A percentile compares a stretch with the other conserved stretches of the same genome.
Evolutionary conservation across 352 stramenopile genomes (phyloP).

Genomic region (Pythium myriotylum): DNA sequence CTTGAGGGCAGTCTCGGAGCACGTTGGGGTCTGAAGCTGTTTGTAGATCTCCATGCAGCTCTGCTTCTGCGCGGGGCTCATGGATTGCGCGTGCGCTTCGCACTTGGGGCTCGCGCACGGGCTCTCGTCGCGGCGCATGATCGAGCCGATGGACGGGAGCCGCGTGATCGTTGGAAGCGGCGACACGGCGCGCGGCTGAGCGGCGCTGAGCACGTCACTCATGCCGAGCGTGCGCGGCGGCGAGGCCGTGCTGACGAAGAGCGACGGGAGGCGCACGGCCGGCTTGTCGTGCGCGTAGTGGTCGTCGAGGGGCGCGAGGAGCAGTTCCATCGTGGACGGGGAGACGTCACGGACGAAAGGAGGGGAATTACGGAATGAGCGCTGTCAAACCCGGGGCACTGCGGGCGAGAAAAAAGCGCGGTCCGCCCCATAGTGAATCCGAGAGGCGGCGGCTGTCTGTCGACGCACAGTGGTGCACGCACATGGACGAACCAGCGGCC

Average conservation of each 20-base stretch:
- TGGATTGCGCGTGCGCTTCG: conserved; percentile 21
- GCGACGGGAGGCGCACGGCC: conserved; percentile 49
- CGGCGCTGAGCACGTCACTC: conserved; percentile 60
- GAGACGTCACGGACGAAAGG: background rate
- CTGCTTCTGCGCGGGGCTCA: conserved; percentile 64
- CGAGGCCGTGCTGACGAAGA: conserved; percentile 47
- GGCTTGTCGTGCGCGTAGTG: conserved; percentile 30
- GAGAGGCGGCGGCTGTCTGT: conserved; percentile 21
- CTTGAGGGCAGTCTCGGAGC: conserved; percentile 35
- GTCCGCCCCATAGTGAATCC: conserved; percentile 22
- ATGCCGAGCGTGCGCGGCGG: conserved; percentile 56
- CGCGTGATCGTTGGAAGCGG: conserved; percentile 43
- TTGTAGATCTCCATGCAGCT: conserved; percentile 65
- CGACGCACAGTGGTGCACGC: conserved; percentile 9
- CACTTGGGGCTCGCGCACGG: conserved; percentile 29
- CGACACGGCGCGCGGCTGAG: conserved; percentile 37
- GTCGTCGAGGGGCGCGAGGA: conserved; percentile 64
- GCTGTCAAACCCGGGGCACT: conserved; percentile 7
- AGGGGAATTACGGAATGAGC: conserved; percentile 23
- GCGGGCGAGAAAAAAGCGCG: conserved; percentile 12
- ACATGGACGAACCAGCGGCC: conserved; percentile 12
- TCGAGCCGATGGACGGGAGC: conserved; percentile 64
- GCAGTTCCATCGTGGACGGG: conserved; percentile 52
- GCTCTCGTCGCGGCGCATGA: conserved; percentile 62
- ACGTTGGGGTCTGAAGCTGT: conserved; percentile 44